Percentiles rank a stretch among this genome's conserved stretches.
These are phyloP conservation scores for Xylaria grammica DNA, from an alignment of 495 filamentous ascomycete genomes.

Conservation along the genomic window DNA sequence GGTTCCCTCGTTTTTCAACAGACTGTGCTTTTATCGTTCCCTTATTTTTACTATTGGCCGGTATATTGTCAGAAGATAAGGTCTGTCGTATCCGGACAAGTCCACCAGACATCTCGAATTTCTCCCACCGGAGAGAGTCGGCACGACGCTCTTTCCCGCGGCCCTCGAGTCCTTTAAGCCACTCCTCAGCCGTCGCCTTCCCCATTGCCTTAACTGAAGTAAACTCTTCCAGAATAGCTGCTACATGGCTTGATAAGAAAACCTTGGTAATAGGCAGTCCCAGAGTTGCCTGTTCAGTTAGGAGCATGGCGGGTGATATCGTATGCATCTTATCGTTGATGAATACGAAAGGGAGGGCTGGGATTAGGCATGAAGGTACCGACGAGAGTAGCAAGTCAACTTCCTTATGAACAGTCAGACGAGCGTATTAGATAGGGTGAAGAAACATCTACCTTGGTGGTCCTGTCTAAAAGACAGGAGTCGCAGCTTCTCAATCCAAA, in stretches of 20 bases:
- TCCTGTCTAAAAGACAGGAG: slow-evolving; percentile 59
- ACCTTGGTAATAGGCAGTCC: slow-evolving; percentile 62
- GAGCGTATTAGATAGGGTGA: neutral
- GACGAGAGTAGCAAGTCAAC: slow-evolving; percentile 65
- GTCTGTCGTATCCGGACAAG: slow-evolving; percentile 38
- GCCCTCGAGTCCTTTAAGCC: slow-evolving; percentile 70
- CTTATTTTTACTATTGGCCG: neutral
- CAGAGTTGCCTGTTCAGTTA: slow-evolving; percentile 51
- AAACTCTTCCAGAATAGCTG: slow-evolving; percentile 60
- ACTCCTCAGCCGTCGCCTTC: slow-evolving; percentile 67
- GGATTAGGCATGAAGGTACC: slow-evolving; percentile 60
- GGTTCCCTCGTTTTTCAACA: neutral
- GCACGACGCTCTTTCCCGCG: slow-evolving; percentile 61
- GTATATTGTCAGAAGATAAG: neutral
- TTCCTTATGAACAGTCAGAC: slow-evolving; percentile 56
- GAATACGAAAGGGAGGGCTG: slow-evolving; percentile 68
- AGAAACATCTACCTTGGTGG: slow-evolving; percentile 60
- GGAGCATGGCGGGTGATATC: slow-evolving; percentile 57
- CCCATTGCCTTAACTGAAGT: slow-evolving; percentile 63
- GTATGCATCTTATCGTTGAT: slow-evolving; percentile 62
- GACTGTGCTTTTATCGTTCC: neutral
- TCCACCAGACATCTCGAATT: slow-evolving; percentile 64
- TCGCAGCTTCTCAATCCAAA: slow-evolving; percentile 69
- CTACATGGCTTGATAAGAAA: slow-evolving; percentile 64
- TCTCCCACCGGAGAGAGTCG: slow-evolving; percentile 71